A percentile compares a stretch with the other conserved stretches of the same genome.
These are phyloP conservation scores for Cordyceps farinosa DNA, from an alignment of 2,329 filamentous ascomycete species.

Conservation along the genomic window DNA sequence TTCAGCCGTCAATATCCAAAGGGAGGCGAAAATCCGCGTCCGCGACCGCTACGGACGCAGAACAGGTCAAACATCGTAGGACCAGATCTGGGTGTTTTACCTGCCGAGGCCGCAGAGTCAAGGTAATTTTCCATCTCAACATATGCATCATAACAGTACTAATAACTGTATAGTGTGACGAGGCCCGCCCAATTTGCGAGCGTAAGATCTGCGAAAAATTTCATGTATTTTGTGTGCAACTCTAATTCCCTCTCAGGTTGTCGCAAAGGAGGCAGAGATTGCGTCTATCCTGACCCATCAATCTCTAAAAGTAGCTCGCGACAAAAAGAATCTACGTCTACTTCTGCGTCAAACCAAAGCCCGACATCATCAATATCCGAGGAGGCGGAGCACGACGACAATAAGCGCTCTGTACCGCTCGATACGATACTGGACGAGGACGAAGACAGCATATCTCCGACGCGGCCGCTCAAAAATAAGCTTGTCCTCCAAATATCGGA, in stretches of 20 bases:
- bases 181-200: conserved; percentile 82
- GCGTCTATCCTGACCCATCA: conserved; percentile 76
- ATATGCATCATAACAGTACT: conserved; percentile 1
- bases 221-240: conserved; percentile 18
- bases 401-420: conserved; percentile 36
- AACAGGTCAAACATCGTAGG: conserved; percentile 86
- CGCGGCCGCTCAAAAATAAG: conserved; percentile 30
- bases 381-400: conserved; percentile 36
- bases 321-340: conserved; percentile 38
- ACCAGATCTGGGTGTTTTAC: conserved; percentile 93
- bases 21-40: conserved; percentile 47
- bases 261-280: conserved; percentile 86
- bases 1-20: conserved; percentile 45
- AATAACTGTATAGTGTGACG: conserved; percentile 69
- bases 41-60: conserved; percentile 41
- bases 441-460: conserved; percentile 31
- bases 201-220: conserved; percentile 41
- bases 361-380: conserved; percentile 53
- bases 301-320: conserved; percentile 37
- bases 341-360: conserved; percentile 36
- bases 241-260: conserved; percentile 59
- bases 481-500: conserved; percentile 48
- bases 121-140: conserved; percentile 44
- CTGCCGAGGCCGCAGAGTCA: conserved; percentile 84
- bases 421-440: conserved; percentile 55